Conservation (phyloP, 306 rosid species). For the Mimosa bimucronata region DNA sequence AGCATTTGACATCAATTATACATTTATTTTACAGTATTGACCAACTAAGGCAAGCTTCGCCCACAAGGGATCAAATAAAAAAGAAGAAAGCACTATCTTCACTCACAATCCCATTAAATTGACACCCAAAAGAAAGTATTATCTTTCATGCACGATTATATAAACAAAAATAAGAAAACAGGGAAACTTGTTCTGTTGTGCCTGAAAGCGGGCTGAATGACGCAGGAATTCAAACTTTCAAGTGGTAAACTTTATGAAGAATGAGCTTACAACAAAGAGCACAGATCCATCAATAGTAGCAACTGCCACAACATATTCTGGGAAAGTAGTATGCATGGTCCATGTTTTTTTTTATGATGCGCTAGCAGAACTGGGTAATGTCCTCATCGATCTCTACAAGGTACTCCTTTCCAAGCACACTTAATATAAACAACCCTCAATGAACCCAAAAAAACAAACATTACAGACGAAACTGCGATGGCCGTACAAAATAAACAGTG, state of each 20-base stretch:
- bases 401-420: too few species aligned
- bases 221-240: slow-evolving; percentile 1
- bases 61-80: not conserved
- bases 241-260: slow-evolving; percentile 15
- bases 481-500: too few species aligned
- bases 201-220: slow-evolving; percentile 11
- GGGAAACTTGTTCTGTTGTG: not conserved
- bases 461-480: too few species aligned
- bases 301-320: slow-evolving; percentile 97
- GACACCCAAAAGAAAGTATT: not conserved
- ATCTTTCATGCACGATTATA: not conserved
- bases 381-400: too few species aligned
- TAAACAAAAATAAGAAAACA: too few species aligned
- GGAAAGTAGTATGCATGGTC: slow-evolving; percentile 95
- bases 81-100: not conserved
- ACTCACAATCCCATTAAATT: not conserved
- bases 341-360: slow-evolving; percentile 41
- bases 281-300: slow-evolving; percentile 96
- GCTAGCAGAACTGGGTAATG: slow-evolving; percentile 66
- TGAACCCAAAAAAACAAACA: too few species aligned
- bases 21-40: not conserved
- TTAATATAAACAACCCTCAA: too few species aligned
- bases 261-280: slow-evolving; percentile 81
- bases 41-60: not conserved
- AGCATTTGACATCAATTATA: not conserved